Base-by-base conservation (phyloP, 106 monocot species). In the Acorus gramineus region DNA sequence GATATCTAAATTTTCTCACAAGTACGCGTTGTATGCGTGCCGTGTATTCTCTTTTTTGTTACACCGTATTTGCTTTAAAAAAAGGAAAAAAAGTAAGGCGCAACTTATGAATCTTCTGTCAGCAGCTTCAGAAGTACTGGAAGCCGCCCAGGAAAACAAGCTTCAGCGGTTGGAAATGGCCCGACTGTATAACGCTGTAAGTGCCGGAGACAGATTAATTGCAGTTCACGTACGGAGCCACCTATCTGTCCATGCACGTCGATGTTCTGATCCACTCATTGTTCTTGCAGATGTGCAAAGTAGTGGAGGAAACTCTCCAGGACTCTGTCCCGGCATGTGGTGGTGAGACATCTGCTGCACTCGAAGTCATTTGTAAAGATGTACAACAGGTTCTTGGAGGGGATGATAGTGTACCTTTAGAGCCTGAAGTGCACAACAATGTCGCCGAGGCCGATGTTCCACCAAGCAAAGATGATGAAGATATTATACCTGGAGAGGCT, bases 171-270 rank as follows among this genome's bases (percentile, higher is more conserved):
- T 70, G 46, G 76, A 78, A 7, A 67, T 81, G 65, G 59, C 74
- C 9, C 46, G 61, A 8, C 72, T 84, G 6, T 86, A 87, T 49
- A 92, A 92, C 57, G 66, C 76, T 74, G 91, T 92, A 77, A 67
- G 73, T 42, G 50, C 47, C 44, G 52, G 4, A 51, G 7, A 48
- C 8, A 13, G 42, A 64, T 49, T 50, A 11, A 11, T 63, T 54
- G 6, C 7, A 7, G 6, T 47, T 8, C 61, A 11, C 5, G 42
- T 58, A 57, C 5, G 3, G 10, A 43, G 8, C 49, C 44, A 52
- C 54, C 59, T 59, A 60, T 57, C 53, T 50, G 11, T 11, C 56
- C 28, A 28, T 28, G 28, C 28, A 28, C 28, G 28, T 28, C 28
- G 1, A 28, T 28, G 28, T 28, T 28, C 28, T 28, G 28, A 28